Conservation (phyloP, 495 filamentous ascomycete genomes). For the Daldinia concentrica region DNA sequence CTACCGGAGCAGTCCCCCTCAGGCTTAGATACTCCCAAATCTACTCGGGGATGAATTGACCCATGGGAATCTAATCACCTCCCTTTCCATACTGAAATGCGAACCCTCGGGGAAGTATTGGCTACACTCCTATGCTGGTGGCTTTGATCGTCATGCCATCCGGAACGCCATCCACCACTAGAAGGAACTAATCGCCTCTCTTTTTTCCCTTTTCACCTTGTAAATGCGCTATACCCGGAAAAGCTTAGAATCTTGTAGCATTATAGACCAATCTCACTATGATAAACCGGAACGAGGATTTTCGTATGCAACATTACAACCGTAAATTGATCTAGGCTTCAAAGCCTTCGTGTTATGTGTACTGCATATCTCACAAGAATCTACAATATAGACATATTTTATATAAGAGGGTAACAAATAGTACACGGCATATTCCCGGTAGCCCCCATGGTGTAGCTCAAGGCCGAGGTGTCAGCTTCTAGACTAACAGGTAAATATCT, state of each 20-base stretch:
- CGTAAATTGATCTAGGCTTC: conserved; percentile 1
- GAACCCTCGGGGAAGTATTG: conserved; percentile 25
- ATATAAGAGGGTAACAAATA: not conserved
- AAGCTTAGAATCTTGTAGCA: not conserved
- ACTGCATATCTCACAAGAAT: not conserved
- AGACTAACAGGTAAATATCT: not conserved
- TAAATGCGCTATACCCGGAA: conserved; percentile 13
- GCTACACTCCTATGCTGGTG: conserved; percentile 27
- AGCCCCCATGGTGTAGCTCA: not conserved
- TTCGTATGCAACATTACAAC: not conserved
- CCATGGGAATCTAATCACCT: conserved; percentile 19
- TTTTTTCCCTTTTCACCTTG: conserved; percentile 10
- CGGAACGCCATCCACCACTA: conserved; percentile 33
- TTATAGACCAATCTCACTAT: conserved; percentile 23
- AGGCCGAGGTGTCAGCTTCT: not conserved
- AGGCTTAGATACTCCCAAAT: conserved; percentile 4
- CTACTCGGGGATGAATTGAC: conserved; percentile 20
- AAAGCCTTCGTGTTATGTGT: not conserved
- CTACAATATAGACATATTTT: not conserved
- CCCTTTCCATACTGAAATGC: conserved; percentile 6
- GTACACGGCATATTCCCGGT: not conserved
- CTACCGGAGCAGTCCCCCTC: conserved; percentile 12
- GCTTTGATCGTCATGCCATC: conserved; percentile 37
- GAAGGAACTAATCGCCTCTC: conserved; percentile 31
- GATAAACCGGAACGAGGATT: not conserved